A percentile compares a stretch with the other conserved stretches of the same genome.
phyloP scores from a whole-genome alignment of 768 basidiomycete genomes.

The Wakefieldia striispora region DNA sequence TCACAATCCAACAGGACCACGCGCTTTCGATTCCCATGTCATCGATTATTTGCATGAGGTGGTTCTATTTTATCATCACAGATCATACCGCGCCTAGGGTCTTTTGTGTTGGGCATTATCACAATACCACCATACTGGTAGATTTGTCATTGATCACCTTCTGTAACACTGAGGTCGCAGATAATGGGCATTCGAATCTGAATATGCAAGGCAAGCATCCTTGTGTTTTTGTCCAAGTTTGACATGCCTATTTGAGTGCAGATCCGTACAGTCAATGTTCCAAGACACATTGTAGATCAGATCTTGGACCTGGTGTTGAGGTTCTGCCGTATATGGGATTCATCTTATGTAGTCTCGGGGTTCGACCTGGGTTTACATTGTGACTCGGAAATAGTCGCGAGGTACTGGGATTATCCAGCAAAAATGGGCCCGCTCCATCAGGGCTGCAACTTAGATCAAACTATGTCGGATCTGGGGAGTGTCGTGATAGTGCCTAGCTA shows the following conservation, averaged over 20 bases:
- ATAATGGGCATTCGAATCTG: background rate
- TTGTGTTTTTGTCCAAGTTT: background rate
- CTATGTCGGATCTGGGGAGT: background rate
- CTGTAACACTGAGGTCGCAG: too few relatives aligned
- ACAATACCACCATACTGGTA: conserved; percentile 2
- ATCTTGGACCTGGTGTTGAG: background rate
- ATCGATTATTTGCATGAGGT: conserved; percentile 3
- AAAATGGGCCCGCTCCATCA: background rate
- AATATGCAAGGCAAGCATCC: background rate
- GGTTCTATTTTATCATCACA: background rate
- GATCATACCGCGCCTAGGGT: conserved; percentile 2
- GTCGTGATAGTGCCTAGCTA: background rate
- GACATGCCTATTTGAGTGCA: background rate
- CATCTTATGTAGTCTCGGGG: background rate
- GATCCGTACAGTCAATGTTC: background rate
- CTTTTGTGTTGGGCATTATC: background rate
- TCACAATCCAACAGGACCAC: background rate
- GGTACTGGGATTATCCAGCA: background rate
- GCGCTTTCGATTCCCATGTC: conserved; percentile 15
- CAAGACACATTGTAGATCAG: too few relatives aligned
- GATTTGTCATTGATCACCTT: background rate
- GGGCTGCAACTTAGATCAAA: background rate
- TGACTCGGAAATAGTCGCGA: background rate
- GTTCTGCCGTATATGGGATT: conserved; percentile 12
- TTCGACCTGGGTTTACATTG: conserved; percentile 8